Evolutionary conservation across 2,329 filamentous ascomycete genomes (phyloP), one percentile per base, ranked within the genome.

Genomic region (Emmonsiellopsis sp.): DNA sequence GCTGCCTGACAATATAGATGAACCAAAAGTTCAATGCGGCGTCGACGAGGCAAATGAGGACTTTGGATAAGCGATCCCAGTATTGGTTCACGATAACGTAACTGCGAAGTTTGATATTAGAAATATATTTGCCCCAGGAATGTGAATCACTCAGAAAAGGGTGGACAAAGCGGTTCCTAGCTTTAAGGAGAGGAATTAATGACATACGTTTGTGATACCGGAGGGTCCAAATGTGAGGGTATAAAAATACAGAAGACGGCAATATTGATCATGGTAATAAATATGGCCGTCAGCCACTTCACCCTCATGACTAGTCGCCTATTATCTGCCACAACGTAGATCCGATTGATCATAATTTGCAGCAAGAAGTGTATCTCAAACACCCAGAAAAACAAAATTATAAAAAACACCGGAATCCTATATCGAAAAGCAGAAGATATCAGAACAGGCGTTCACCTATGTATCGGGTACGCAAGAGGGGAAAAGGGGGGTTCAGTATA

Each of bases 161-260:
- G n/a, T n/a, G n/a, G n/a, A n/a, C n/a, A n/a, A n/a, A n/a, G n/a
- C n/a, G n/a, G n/a, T n/a, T n/a, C n/a, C n/a, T n/a, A n/a, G n/a
- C n/a, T n/a, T n/a, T n/a, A n/a, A n/a, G 37, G 15, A 4, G 20
- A 15, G 43, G 16, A 8, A 7, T 2, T 5, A 15, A 7, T 34
- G 15, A n/a, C 44, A 26, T 47, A 47, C 44, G 13, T 47, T 32
- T 47, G 10, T 10, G 15, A 30, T 9, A 30, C 7, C 10, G 44
- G 44, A 26, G 44, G 44, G 20, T 30, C 65, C 31, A 72, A 56
- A 3, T 69, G 66, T 0, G 70, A 67, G 9, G 70, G 70, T 15
- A 72, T 68, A 69, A 68, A 73, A 13, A 73, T 69, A 51, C 63
- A 66, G 60, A 70, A 69, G 2, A 70, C 65, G 2, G 63, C 63